Conservation (phyloP, 2,329 filamentous ascomycete species). For the Phialocephala subalpina region DNA sequence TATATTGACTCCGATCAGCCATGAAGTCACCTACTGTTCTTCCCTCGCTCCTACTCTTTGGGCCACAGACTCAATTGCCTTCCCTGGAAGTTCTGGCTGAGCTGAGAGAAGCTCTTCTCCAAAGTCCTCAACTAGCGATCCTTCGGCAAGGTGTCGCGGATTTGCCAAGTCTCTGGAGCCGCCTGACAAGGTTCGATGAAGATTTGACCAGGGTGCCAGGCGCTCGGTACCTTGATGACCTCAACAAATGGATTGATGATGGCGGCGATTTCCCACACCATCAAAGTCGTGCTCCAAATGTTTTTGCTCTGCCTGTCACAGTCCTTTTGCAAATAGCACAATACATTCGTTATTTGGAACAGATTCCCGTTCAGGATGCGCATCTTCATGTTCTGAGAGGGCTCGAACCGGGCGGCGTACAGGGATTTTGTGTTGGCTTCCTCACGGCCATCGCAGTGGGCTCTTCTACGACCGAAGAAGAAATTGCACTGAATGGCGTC, state of each 20-base stretch:
- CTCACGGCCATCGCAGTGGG: conserved; percentile 29
- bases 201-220: not conserved
- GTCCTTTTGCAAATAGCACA: conserved; percentile 8
- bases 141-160: not conserved
- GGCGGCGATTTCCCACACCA: conserved; percentile 6
- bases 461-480: conserved; percentile 22
- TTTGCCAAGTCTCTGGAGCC: not conserved
- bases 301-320: conserved; percentile 11
- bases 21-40: not conserved
- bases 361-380: not conserved
- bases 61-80: conserved; percentile 8
- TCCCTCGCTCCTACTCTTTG: conserved; percentile 7
- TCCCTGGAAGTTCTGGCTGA: not conserved
- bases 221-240: not conserved
- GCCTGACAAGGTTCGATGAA: not conserved
- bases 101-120: not conserved
- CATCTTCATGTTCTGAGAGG: not conserved
- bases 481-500: conserved; percentile 22
- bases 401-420: conserved; percentile 18
- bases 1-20: no score
- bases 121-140: not conserved
- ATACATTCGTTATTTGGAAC: conserved; percentile 4
- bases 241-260: not conserved
- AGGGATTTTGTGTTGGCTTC: conserved; percentile 35
- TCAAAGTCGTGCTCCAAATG: not conserved